Base-by-base conservation (phyloP, 2,329 filamentous ascomycete species). In the Rachicladosporium sp. region DNA sequence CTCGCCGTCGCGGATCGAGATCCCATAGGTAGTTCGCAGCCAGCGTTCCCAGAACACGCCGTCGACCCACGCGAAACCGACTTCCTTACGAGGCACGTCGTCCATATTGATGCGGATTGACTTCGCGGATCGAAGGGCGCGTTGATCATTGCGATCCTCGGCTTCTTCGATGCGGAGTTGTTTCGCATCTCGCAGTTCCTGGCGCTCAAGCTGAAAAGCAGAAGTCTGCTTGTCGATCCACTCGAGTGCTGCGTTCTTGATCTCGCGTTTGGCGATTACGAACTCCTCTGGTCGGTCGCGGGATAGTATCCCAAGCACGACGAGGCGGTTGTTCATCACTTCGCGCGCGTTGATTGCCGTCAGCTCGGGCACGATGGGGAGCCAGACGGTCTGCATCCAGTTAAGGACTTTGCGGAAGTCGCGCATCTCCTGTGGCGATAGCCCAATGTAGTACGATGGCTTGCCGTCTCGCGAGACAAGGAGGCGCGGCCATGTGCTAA, bases 221-320 rank as follows among this genome's bases (percentile, higher is more conserved):
- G 89, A 80, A 11, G 85, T 82, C 62, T 95, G 85, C 65, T 93
- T 91, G 60, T 96, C 89, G 75, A 96, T 94, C 88, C 91, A 98
- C 61, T 96, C 91, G 44, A 88, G 74, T 6, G 91, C 91, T 1
- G 91, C 91, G 49, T 82, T 89, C 73, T 96, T 96, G 65, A 98
- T 78, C 64, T 98, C 93, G 29, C 82, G 78, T 59, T 84, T 82
- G 19, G 84, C 82, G 41, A 73, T 71, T 37, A 76, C 66, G 59
- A 94, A 94, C 29, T 86, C 78, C 42, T 89, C 83, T 30, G 80
- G 69, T 44, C 88, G 78, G 29, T 85, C 78, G 37, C 87, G 76
- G 56, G 81, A 86, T 31, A 98, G 68, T 29, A 98, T 80, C 11
- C 83, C 91, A 10, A 98, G 74, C 1, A 96, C 89, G n/a, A 96